Evolutionary conservation across 257 asterid species (phyloP).

Genomic region (Ocimum tenuiflorum): DNA sequence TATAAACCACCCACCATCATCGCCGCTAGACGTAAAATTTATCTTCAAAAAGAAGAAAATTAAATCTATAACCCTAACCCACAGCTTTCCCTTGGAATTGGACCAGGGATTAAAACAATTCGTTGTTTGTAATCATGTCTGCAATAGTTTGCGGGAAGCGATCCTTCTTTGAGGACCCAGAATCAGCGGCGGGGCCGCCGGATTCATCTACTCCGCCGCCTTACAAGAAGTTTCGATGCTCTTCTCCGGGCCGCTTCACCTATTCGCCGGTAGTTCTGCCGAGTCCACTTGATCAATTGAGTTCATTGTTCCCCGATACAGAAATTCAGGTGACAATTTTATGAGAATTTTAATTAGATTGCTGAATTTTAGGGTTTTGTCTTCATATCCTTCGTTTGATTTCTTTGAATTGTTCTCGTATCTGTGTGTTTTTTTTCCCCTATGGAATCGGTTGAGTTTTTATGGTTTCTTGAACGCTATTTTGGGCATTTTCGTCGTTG

Average conservation of each 20-base stretch:
- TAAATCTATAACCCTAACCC: slow-evolving; percentile 22
- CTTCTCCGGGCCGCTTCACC: slow-evolving; percentile 44
- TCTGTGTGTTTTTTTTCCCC: neutral
- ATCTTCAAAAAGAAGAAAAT: neutral
- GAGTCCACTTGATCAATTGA: slow-evolving; percentile 40
- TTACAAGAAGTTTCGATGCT: slow-evolving; percentile 54
- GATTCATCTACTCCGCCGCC: slow-evolving; percentile 42
- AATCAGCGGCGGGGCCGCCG: slow-evolving; percentile 44
- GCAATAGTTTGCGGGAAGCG: slow-evolving; percentile 76
- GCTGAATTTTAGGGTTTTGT: neutral
- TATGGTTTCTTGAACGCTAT: neutral
- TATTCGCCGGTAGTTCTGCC: slow-evolving; percentile 29
- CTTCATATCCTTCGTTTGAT: neutral
- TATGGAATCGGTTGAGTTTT: neutral
- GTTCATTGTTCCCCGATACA: slow-evolving; percentile 50
- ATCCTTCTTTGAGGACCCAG: slow-evolving; percentile 67
- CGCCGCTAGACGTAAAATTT: neutral
- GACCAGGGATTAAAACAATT: neutral
- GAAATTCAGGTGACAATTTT: slow-evolving; percentile 34
- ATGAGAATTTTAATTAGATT: neutral
- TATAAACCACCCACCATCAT: neutral
- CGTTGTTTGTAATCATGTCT: slow-evolving; percentile 50
- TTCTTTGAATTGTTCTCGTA: neutral
- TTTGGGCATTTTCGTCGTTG: neutral
- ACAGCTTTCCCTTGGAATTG: neutral